Evolutionary conservation across 1,284 basidiomycete species (phyloP), one percentile per base, ranked within the genome.

Genomic region (Pterula multifida): DNA sequence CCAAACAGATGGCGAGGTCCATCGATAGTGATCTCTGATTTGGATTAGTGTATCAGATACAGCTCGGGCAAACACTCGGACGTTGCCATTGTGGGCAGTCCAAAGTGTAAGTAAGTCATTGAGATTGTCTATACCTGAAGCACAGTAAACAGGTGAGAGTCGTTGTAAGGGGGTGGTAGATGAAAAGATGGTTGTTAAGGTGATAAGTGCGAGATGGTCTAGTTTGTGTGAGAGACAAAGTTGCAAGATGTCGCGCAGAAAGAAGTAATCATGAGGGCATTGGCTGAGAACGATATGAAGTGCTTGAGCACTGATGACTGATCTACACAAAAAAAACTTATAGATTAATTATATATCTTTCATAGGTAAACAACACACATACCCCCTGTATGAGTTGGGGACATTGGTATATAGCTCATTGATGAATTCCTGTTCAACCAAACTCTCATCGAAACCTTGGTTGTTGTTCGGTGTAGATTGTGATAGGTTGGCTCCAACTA

Each of bases 291-390:
- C 64, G 42, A 77, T 58, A 21, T 63, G 65, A 3, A 79, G 59
- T 2, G 76, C 73, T 55, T 81, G 76, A 0, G 77, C 69, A 2
- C 72, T 55, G 21, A 80, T 53, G 15, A 72, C 64, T 55, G 63
- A 70, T 47, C 77, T 80, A 49, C 42, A 17, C 42, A 69, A n/a
- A 35, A 9, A 35, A 35, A n/a, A 35, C 11, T n/a, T 35, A n/a
- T 35, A 11, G n/a, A 35, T 35, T 35, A 9, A 35, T 35, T n/a
- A n/a, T n/a, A 35, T 11, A 35, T n/a, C n/a, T n/a, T n/a, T 32
- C 6, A 15, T 32, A 15, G 6, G 39, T 42, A 17, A 19, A 9
- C 21, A 42, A 42, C 9, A 42, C 9, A 9, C 39, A 42, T 17
- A 42, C 39, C 39, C 17, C 21, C 6, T n/a, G 19, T 42, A 42